Evolutionary conservation across 1,284 basidiomycete genomes (phyloP), one percentile per base, ranked within the genome.

Genomic region (Hemileia vastatrix): DNA sequence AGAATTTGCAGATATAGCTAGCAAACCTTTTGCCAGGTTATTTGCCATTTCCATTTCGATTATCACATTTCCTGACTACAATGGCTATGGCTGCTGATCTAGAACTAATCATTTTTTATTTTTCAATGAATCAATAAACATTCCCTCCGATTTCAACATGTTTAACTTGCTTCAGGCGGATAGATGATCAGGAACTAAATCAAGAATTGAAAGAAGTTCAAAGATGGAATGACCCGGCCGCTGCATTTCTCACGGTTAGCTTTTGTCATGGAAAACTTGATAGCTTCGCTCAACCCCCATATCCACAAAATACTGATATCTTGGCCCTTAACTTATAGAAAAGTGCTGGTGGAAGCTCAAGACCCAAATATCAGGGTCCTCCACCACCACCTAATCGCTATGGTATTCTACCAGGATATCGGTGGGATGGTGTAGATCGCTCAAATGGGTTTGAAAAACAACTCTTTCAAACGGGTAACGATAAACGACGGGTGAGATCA

Each of bases 361-460:
- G 54, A 77, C 93, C 93, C 1, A 84, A 86, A 72, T 98, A 97
- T 76, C 81, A 79, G 24, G 92, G 92, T 6, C 88, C 91, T 0
- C 82, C 85, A 1, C 91, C 89, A 1, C 86, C 91, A 15, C 91
- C 93, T 6, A 98, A 99, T 78, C 84, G 94, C 6, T 98, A 94
- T 76, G 86, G 86, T 23, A 96, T 99, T 67, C 85, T 83, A 61
- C 95, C 94, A 9, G 94, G 94, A 0, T 93, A 93, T 74, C 82
- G 94, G 69, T 98, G 93, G 94, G 94, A 97, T 74, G 91, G 70
- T 9, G 70, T 71, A 47, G 69, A 70, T 36, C 83, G 93, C 62
- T 84, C 90, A 1, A 98, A 86, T 67, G 94, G 94, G 1, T 97
- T 94, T 68, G 94, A 98, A 79, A 89, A 87, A 80, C 91, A 90